Conservation (phyloP, 306 rosid species). For the Pueraria montana region DNA sequence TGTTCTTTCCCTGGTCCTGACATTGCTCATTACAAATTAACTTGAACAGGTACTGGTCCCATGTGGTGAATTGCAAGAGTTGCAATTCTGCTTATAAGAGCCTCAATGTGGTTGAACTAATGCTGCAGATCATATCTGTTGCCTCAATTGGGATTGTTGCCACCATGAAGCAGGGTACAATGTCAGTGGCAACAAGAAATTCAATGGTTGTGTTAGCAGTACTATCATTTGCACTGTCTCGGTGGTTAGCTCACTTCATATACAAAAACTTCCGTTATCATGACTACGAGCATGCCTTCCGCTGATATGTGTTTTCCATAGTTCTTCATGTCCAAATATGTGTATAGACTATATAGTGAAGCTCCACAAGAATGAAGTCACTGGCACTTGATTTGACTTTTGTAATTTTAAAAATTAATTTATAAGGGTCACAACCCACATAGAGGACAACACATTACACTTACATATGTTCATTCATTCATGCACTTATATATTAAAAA, state of each 20-base stretch:
- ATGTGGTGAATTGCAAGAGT: constrained; percentile 86
- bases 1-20: too few species aligned
- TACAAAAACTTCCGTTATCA: constrained; percentile 84
- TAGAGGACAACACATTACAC: too few species aligned
- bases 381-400: too few species aligned
- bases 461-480: too few species aligned
- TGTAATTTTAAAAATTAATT: too few species aligned
- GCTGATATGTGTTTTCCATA: constrained; percentile 30
- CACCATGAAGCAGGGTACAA: constrained; percentile 57
- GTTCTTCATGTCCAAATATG: too few species aligned
- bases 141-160: constrained; percentile 80
- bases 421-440: too few species aligned
- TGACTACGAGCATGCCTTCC: constrained; percentile 82
- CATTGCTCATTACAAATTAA: background rate
- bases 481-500: too few species aligned
- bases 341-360: too few species aligned
- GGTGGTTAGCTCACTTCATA: constrained; percentile 79
- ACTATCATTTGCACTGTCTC: constrained; percentile 74
- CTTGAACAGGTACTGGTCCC: constrained; percentile 78
- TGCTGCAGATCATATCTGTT: constrained; percentile 67
- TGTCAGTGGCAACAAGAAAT: constrained; percentile 59
- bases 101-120: constrained; percentile 70
- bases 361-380: too few species aligned
- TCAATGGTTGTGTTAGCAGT: constrained; percentile 66
- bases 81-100: constrained; percentile 82